Base-by-base conservation (phyloP, 805 yeast genomes). In the Cyberlindnera maclurae region DNA sequence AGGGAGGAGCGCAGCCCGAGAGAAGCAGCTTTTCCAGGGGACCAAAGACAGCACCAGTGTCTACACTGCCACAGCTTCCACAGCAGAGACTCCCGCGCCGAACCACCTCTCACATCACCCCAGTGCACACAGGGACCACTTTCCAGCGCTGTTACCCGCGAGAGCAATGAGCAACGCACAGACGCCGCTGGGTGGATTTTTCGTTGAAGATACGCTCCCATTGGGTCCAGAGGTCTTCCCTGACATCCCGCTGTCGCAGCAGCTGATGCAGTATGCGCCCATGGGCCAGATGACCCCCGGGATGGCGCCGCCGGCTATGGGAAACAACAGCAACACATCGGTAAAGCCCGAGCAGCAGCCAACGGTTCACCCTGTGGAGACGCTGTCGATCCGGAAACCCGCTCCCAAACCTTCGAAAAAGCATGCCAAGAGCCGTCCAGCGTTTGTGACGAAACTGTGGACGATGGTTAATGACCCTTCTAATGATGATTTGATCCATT, bases 361-460 rank as follows among this genome's bases (percentile, higher is more conserved):
- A 20, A 20, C 24, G 24, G 24, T 20, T 5, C 24, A 20, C 8
- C 24, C 24, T 6, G 24, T 20, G 24, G 24, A 20, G 24, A 20
- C 24, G 8, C 8, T 20, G 24, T 20, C 24, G 8, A 20, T 20
- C 8, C 24, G 24, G 8, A 20, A 20, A 5, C 8, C 8, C 8
- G 33, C 37, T 26, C 29, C 26, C 2, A 41, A 41, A 35, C 11
- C 15, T 10, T 24, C 22, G n/a, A 44, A 41, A 37, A 29, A 29
- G 24, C 28, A 37, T 2, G 39, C 37, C 13, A 82, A 80, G 52
- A 55, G 78, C 0, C 67, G 87, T 38, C 95, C 97, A 2, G 94
- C 95, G 0, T 93, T 93, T 64, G 96, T 93, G 9, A 77, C 80
- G 68, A 93, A 93, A 60, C 65, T 93, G 15, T 90, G 98, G 98